Evolutionary conservation across 2,329 filamentous ascomycete species (phyloP).

Genomic region (Zymoseptoria passerinii): DNA sequence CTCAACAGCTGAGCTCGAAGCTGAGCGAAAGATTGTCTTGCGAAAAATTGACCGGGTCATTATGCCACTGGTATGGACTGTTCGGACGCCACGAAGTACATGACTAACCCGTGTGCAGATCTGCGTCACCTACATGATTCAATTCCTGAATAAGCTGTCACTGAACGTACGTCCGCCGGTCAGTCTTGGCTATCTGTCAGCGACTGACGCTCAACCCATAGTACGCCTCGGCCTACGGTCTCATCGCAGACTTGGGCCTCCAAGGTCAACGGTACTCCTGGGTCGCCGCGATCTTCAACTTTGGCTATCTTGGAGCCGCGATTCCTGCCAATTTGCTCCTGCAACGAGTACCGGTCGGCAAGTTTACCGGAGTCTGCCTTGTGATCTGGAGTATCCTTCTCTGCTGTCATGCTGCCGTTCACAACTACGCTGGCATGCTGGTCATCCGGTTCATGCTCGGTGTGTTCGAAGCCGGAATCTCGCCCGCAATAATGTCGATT

Average conservation of each 20-base stretch:
- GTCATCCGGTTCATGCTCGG: slow-evolving; percentile 32
- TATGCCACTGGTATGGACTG: slow-evolving; percentile 36
- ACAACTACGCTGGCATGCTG: slow-evolving; percentile 29
- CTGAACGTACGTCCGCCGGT: slow-evolving; percentile 6
- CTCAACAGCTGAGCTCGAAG: background rate
- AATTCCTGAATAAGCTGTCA: slow-evolving; percentile 17
- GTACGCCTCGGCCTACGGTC: slow-evolving; percentile 8
- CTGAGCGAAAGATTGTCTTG: background rate
- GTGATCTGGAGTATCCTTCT: slow-evolving; percentile 29
- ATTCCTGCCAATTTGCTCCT: slow-evolving; percentile 31
- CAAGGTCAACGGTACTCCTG: slow-evolving; percentile 35
- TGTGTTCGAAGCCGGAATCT: slow-evolving; percentile 28
- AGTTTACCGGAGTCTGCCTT: slow-evolving; percentile 16
- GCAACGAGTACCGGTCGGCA: slow-evolving; percentile 11
- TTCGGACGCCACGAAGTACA: background rate
- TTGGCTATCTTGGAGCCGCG: slow-evolving; percentile 38
- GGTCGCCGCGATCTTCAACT: slow-evolving; percentile 38
- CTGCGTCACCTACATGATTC: slow-evolving; percentile 37
- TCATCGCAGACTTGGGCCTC: slow-evolving; percentile 19
- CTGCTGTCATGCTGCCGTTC: slow-evolving; percentile 28
- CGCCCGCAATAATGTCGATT: slow-evolving; percentile 35
- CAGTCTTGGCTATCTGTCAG: slow-evolving; percentile 4
- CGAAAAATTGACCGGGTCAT: slow-evolving; percentile 41
- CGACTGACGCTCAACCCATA: slow-evolving; percentile 1
- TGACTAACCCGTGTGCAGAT: slow-evolving; percentile 29